Conservation (phyloP, 208 protist genomes). For the Leishmania gerbilli region DNA sequence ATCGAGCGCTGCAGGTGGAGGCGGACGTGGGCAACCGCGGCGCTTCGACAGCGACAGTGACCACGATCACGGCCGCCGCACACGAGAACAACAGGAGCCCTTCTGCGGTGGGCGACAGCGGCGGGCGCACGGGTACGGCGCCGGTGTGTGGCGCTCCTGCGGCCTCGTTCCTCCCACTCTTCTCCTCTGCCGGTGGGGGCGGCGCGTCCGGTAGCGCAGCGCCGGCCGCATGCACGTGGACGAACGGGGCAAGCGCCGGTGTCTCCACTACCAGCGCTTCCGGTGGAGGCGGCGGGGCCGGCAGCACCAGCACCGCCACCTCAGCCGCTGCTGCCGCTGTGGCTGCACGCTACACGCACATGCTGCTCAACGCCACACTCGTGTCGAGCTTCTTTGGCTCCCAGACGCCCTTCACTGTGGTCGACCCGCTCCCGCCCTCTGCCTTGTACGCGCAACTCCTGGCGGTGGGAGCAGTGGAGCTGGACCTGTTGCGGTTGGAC, state of each 20-base stretch:
- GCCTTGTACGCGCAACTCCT: conserved; percentile 68
- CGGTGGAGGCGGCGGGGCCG: background rate
- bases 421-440: conserved; percentile 47
- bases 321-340: background rate
- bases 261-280: background rate
- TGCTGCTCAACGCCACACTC: conserved; percentile 43
- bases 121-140: background rate
- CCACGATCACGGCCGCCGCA: background rate
- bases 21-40: conserved; percentile 8
- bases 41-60: background rate
- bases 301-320: background rate
- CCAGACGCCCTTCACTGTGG: conserved; percentile 66
- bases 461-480: conserved; percentile 64
- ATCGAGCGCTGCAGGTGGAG: conserved; percentile 21
- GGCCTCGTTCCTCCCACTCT: background rate
- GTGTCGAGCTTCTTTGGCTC: conserved; percentile 70
- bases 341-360: conserved; percentile 30
- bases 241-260: background rate
- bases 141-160: background rate
- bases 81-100: conserved; percentile 3
- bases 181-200: background rate
- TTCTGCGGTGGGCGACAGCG: background rate
- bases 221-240: background rate
- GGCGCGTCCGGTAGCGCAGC: background rate
- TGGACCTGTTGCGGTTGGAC: conserved; percentile 24